These are phyloP conservation scores for Candida glaebosa DNA, from an alignment of 805 yeast species.

Conservation along the genomic window DNA sequence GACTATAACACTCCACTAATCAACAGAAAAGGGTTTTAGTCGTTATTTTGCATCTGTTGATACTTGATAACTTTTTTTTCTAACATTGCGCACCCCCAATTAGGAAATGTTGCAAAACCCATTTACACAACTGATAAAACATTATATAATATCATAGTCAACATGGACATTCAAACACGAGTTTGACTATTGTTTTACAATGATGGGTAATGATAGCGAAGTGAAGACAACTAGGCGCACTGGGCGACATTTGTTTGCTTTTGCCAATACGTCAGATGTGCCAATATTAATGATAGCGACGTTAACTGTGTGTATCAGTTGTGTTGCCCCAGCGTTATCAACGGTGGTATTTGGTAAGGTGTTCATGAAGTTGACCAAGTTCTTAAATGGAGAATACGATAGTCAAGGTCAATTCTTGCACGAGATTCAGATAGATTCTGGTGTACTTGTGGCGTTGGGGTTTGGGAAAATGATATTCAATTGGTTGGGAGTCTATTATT, in stretches of 20 bases:
- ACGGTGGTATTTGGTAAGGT: conserved; percentile 66
- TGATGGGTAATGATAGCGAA: neutral
- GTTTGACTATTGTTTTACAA: neutral
- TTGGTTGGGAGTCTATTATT: conserved; percentile 55
- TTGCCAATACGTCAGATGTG: conserved; percentile 14
- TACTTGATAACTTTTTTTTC: neutral
- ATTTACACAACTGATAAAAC: neutral
- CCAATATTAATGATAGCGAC: conserved; percentile 19
- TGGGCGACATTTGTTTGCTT: conserved; percentile 12
- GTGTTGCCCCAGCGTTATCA: conserved; percentile 56
- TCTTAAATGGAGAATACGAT: conserved; percentile 27
- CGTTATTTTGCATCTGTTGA: neutral
- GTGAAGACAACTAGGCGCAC: neutral
- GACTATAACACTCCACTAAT: neutral
- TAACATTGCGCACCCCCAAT: neutral
- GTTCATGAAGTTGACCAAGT: conserved; percentile 38
- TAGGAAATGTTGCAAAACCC: conserved; percentile 1
- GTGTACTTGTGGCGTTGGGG: conserved; percentile 31
- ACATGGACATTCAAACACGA: neutral
- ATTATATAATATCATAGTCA: neutral
- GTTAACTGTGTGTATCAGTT: conserved; percentile 44
- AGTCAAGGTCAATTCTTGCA: conserved; percentile 19
- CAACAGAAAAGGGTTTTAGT: neutral
- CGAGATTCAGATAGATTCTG: conserved; percentile 25
- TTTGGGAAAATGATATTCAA: conserved; percentile 26